phyloP scores from a whole-genome alignment of 2,329 filamentous ascomycete species.

The Ascochyta clinopodiicola region DNA sequence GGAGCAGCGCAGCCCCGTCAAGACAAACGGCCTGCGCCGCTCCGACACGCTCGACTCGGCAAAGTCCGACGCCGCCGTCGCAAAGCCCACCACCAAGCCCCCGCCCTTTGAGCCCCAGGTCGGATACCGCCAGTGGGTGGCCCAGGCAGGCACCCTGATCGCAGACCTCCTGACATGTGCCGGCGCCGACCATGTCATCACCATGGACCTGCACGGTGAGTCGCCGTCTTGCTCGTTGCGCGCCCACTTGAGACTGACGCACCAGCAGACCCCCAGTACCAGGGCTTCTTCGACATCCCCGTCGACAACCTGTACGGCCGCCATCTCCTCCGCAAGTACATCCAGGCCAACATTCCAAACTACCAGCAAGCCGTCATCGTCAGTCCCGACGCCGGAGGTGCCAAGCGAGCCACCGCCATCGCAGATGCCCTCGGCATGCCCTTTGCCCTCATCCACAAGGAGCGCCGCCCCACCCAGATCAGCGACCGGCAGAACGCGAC shows the following conservation, averaged over 20 bases:
- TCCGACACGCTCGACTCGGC: constrained; percentile 42
- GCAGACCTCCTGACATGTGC: constrained; percentile 94
- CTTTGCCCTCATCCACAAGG: constrained; percentile 98
- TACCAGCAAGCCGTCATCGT: constrained; percentile 90
- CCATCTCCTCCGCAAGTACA: constrained; percentile 71
- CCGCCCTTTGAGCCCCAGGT: constrained; percentile 77
- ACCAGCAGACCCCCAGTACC: constrained; percentile 89
- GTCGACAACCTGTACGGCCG: constrained; percentile 96
- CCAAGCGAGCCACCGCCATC: constrained; percentile 94
- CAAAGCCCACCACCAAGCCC: constrained; percentile 55
- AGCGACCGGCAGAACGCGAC: constrained; percentile 80
- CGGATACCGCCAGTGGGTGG: constrained; percentile 98
- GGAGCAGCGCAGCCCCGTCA: constrained; percentile 55
- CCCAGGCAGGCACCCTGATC: constrained; percentile 92
- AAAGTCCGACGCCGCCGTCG: constrained; percentile 35
- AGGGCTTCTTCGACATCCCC: constrained; percentile 98
- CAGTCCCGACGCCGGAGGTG: constrained; percentile 93
- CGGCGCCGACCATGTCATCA: constrained; percentile 95
- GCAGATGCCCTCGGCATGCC: constrained; percentile 92
- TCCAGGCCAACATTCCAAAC: constrained; percentile 81
- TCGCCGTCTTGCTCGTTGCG: not conserved
- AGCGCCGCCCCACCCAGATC: constrained; percentile 87
- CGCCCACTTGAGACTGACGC: constrained; percentile 12
- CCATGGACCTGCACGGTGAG: constrained; percentile 76
- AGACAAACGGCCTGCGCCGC: constrained; percentile 35